Evolutionary conservation across 306 rosid genomes (phyloP).

Genomic region (Castanospermum australe): DNA sequence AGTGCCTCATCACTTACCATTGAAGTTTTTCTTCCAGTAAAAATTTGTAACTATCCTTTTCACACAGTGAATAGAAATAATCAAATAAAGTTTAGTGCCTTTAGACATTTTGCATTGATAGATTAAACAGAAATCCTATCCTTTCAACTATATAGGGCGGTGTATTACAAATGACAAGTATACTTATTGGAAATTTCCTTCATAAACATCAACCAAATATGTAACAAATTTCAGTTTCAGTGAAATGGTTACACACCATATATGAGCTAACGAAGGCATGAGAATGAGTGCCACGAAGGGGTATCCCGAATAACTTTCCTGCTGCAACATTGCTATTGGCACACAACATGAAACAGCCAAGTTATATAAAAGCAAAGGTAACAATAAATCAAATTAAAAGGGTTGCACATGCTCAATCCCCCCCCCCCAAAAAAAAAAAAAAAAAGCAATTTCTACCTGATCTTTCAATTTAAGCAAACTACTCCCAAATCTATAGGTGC

Average conservation of each 20-base stretch:
- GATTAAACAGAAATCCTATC: not conserved
- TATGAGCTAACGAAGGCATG: conserved; percentile 99
- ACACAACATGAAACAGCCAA: conserved; percentile 30
- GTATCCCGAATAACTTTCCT: conserved; percentile 92
- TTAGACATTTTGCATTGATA: not conserved
- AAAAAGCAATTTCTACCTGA: not conserved
- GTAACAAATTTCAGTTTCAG: conserved; percentile 1
- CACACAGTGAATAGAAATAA: not conserved
- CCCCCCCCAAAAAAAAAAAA: not conserved
- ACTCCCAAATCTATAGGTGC: not conserved
- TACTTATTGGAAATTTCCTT: conserved; percentile 3
- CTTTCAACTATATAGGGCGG: not conserved
- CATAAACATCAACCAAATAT: conserved; percentile 21
- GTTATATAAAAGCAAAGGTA: conserved; percentile 21
- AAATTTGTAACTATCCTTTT: not conserved
- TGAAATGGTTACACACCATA: conserved; percentile 68
- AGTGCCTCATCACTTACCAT: not conserved
- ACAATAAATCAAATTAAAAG: not conserved
- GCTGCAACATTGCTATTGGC: conserved; percentile 93
- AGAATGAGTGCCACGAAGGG: conserved; percentile 98
- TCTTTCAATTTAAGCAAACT: not conserved
- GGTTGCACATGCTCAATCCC: not conserved
- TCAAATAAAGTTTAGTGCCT: not conserved
- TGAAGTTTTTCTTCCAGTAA: not conserved
- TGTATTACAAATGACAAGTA: not conserved